Conservation (phyloP, 495 filamentous ascomycete species). For the Clavariopsis aquatica region DNA sequence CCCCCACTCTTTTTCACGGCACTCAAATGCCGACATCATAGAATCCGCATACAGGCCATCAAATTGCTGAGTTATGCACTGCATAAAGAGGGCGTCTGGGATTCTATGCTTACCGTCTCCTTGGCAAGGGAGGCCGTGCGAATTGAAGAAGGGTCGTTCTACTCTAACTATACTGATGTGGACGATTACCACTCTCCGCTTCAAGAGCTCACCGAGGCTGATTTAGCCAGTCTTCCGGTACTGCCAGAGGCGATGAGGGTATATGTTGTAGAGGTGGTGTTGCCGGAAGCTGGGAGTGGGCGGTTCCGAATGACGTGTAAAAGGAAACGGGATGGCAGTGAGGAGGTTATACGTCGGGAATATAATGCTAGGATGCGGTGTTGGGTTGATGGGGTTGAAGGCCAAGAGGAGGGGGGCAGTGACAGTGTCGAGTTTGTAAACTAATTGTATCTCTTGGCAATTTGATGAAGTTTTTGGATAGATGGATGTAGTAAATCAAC, state of each 20-base stretch:
- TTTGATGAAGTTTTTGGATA: too few species aligned
- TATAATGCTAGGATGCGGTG: neutral
- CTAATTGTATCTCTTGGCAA: too few species aligned
- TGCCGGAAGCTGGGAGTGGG: neutral
- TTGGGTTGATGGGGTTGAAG: neutral
- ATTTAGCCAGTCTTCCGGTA: neutral
- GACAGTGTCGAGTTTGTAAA: too few species aligned
- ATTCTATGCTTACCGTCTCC: slow-evolving; percentile 20
- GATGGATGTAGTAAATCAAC: too few species aligned
- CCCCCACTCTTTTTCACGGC: slow-evolving; percentile 56
- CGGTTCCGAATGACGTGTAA: neutral
- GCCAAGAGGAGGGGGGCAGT: neutral
- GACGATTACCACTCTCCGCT: neutral
- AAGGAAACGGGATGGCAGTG: neutral
- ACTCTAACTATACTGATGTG: neutral
- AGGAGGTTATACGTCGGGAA: neutral
- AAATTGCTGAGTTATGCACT: slow-evolving; percentile 41
- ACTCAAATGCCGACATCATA: slow-evolving; percentile 55
- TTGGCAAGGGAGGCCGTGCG: slow-evolving; percentile 43
- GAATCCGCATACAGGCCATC: slow-evolving; percentile 51
- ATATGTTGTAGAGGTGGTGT: neutral
- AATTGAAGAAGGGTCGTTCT: slow-evolving; percentile 44
- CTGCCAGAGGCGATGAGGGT: neutral
- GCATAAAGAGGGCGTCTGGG: slow-evolving; percentile 59
- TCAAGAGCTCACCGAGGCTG: neutral